phyloP scores from a whole-genome alignment of 176 grass and related monocot species.

The Elymus sibiricus region DNA sequence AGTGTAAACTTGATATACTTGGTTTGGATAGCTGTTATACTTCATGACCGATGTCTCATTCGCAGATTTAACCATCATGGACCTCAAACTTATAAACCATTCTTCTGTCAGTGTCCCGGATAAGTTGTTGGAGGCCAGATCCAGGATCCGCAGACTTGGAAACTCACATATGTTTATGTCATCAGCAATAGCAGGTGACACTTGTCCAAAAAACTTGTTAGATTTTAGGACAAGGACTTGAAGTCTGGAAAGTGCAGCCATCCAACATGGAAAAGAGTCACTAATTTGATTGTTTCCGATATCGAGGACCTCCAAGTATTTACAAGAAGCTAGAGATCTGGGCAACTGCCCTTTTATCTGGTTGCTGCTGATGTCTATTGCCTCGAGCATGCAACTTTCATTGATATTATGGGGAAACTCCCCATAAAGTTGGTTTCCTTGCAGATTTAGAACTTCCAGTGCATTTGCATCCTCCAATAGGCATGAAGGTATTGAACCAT shows the following conservation, averaged over 20 bases:
- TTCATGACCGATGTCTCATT: no score
- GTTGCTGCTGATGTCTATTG: neutral
- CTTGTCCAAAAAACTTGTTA: neutral
- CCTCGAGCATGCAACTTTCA: neutral
- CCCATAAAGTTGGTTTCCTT: neutral
- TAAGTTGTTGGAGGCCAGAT: neutral
- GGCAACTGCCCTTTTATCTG: neutral
- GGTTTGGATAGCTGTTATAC: no score
- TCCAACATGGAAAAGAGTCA: neutral
- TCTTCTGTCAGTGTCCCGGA: neutral
- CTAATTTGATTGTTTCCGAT: neutral
- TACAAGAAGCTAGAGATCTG: neutral
- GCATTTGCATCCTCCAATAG: neutral
- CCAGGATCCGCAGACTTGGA: neutral
- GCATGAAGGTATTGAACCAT: conserved; percentile 19
- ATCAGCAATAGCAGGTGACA: neutral
- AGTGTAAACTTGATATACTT: neutral
- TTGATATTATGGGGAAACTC: neutral
- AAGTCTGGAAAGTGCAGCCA: neutral
- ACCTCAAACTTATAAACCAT: neutral
- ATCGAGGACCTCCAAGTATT: neutral
- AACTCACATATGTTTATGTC: neutral
- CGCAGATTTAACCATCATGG: neutral
- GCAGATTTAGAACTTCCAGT: neutral
- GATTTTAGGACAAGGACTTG: neutral